Conservation (phyloP, 1,284 basidiomycete genomes). For the Cryptococcus amylolentus region DNA sequence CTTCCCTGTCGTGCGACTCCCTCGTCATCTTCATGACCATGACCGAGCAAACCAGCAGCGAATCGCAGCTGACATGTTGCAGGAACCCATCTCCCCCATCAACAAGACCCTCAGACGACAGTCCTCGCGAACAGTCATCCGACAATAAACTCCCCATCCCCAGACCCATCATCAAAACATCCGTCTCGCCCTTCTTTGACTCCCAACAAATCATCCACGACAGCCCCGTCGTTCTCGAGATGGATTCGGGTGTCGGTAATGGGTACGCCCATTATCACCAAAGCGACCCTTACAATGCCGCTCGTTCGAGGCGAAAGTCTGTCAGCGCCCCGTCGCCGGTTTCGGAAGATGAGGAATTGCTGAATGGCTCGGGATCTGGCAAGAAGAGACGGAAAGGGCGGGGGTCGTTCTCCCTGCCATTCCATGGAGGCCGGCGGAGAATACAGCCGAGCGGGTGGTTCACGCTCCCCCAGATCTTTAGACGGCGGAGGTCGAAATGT, state of each 20-base stretch:
- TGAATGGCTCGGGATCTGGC: background rate
- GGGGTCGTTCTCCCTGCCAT: slow-evolving; percentile 31
- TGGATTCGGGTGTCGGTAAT: background rate
- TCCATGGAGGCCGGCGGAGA: slow-evolving; percentile 22
- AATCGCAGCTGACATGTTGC: too few species aligned
- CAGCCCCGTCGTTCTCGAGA: too few species aligned
- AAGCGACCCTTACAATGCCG: background rate
- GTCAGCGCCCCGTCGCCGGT: slow-evolving; percentile 6
- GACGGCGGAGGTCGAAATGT: background rate
- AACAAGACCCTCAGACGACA: too few species aligned
- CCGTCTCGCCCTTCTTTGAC: too few species aligned
- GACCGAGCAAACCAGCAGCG: too few species aligned
- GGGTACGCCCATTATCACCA: slow-evolving; percentile 1
- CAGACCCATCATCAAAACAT: too few species aligned
- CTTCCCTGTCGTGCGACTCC: too few species aligned
- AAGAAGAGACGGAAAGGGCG: slow-evolving; percentile 20
- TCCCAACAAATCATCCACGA: too few species aligned
- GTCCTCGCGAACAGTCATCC: too few species aligned
- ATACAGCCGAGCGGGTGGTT: background rate
- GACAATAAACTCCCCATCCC: too few species aligned
- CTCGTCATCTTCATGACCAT: too few species aligned
- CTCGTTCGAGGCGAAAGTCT: slow-evolving; percentile 24
- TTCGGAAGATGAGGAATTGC: slow-evolving; percentile 8
- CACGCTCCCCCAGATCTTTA: background rate
- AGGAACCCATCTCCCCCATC: slow-evolving; percentile 2